Evolutionary conservation across 2,329 filamentous ascomycete genomes (phyloP), one percentile per base, ranked within the genome.

Genomic region (Exophiala sp.): DNA sequence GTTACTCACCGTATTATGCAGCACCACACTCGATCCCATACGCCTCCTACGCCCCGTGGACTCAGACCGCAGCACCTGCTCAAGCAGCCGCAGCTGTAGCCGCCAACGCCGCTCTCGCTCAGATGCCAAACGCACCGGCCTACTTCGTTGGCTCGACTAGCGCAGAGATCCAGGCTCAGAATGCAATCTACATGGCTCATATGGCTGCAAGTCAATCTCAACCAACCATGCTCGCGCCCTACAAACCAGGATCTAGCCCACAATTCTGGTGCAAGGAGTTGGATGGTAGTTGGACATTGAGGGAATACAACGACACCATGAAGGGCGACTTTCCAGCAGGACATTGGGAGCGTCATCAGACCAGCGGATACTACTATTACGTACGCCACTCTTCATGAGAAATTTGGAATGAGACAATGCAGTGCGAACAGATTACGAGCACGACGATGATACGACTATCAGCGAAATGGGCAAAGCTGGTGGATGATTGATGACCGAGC

Each of bases 221-320:
- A 21, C 65, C 64, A 35, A 61, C 60, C 21, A 62, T 62, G 38
- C 59, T 69, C 24, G 62, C 65, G 18, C 70, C 69, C 1, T 67
- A 66, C 54, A 64, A 65, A 50, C 62, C 67, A 2, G 61, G 56
- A 10, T 50, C 63, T 16, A 63, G 64, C 32, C 63, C 66, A 43
- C 63, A 68, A 40, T 70, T 65, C 51, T 72, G 66, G 65, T 68
- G 66, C 52, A 66, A 65, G 40, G 69, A 72, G 51, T 41, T 67
- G 20, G 66, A 71, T 57, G 67, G 67, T 10, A 60, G 60, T 34
- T 72, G 63, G 50, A 68, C 65, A 16, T 52, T 71, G 47, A 65
- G 66, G 43, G 68, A 66, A 21, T 57, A 62, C 46, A 57, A 50
- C 39, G 62, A 64, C 36, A 52, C 60, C 7, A 20, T 62, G 51